Evolutionary conservation across 306 rosid species (phyloP).

Genomic region (Malus fusca): DNA sequence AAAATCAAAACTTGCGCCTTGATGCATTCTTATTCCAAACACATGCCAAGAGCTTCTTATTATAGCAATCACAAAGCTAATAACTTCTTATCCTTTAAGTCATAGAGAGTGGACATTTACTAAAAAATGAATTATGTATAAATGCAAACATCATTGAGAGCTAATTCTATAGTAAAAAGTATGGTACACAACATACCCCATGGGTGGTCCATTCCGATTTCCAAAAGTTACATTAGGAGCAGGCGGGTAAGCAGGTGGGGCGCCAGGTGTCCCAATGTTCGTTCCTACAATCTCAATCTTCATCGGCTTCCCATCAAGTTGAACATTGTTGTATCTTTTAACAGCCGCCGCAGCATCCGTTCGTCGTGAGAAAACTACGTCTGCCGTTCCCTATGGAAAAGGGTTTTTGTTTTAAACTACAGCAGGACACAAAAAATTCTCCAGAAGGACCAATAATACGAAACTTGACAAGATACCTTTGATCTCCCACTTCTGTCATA

Average conservation of each 20-base stretch:
- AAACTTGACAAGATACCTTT: constrained; percentile 55
- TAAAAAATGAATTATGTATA: not conserved
- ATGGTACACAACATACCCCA: constrained; percentile 37
- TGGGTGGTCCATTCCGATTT: constrained; percentile 46
- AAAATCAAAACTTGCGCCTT: not conserved
- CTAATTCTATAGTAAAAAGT: not conserved
- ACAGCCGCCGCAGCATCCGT: constrained; percentile 85
- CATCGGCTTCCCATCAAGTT: constrained; percentile 90
- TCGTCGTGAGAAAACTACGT: constrained; percentile 74
- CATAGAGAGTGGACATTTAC: not conserved
- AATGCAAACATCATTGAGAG: not conserved
- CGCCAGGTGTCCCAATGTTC: constrained; percentile 53
- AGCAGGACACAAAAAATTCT: constrained; percentile 22
- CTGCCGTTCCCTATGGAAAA: constrained; percentile 82
- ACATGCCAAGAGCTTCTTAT: not conserved
- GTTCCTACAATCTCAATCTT: constrained; percentile 91
- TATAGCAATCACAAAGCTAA: not conserved
- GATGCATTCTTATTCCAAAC: not conserved
- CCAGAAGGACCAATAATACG: constrained; percentile 21
- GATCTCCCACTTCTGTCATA: constrained; percentile 97
- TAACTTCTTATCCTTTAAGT: not conserved
- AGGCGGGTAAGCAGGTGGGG: constrained; percentile 23
- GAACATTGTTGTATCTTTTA: constrained; percentile 89
- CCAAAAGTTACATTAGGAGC: constrained; percentile 41
- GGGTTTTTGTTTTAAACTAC: constrained; percentile 21